Conservation (phyloP, 139 green algal genomes). For the Chlorella sp. region DNA sequence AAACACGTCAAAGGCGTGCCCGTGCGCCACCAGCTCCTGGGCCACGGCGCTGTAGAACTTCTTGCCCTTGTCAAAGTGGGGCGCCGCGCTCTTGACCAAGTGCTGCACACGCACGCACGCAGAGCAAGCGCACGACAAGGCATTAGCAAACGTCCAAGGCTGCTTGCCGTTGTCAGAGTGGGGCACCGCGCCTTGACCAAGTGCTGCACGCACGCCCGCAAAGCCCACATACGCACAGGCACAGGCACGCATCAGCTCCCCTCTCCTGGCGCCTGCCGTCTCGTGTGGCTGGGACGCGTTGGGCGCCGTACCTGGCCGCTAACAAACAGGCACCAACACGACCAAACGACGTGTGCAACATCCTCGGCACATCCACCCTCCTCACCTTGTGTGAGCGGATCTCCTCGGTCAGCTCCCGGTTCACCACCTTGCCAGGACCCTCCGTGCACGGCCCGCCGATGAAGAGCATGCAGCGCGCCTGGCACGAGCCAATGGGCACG, state of each 20-base stretch:
- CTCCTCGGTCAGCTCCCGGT: slow-evolving; percentile 76
- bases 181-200: no score
- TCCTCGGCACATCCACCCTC: no score
- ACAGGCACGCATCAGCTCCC: no score
- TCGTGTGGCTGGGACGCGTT: no score
- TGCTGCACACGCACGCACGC: slow-evolving; percentile 53
- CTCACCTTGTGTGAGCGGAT: slow-evolving; percentile 69
- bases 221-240: no score
- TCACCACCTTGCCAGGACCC: slow-evolving; percentile 79
- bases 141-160: no score
- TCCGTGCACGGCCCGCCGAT: slow-evolving; percentile 89
- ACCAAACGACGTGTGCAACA: no score
- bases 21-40: slow-evolving; percentile 70
- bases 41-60: slow-evolving; percentile 89
- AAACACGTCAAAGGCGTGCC: slow-evolving; percentile 92
- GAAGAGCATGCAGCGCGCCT: slow-evolving; percentile 83
- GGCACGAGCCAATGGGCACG: slow-evolving; percentile 62
- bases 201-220: no score
- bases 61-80: slow-evolving; percentile 79
- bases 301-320: no score
- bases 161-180: no score
- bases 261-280: no score
- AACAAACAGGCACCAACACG: no score
- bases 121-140: not conserved
- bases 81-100: slow-evolving; percentile 84